These are phyloP conservation scores for Prunus yedoensis DNA, from an alignment of 331 rosid genomes.

Conservation along the genomic window DNA sequence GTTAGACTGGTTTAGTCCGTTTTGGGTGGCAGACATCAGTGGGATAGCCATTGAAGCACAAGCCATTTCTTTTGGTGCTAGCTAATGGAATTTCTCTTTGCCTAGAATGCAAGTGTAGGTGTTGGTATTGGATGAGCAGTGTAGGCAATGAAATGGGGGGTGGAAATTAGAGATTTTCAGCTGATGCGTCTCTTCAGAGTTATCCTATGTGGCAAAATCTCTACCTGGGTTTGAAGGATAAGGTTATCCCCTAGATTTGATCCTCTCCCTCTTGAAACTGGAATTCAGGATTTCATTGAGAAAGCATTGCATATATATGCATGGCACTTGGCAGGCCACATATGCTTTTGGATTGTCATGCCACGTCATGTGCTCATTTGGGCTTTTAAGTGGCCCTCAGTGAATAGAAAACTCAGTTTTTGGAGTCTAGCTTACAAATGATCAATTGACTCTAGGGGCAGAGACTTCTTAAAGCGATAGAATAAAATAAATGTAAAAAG, in stretches of 20 bases:
- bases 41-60: slow-evolving; percentile 43
- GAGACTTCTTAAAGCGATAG: too few species aligned
- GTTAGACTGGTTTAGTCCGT: slow-evolving; percentile 16
- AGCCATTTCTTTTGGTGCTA: slow-evolving; percentile 40
- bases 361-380: too few species aligned
- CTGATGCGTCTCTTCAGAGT: background rate
- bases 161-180: slow-evolving; percentile 35
- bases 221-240: slow-evolving; percentile 37
- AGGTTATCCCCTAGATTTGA: slow-evolving; percentile 33
- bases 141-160: slow-evolving; percentile 24
- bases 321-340: background rate
- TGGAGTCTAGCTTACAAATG: too few species aligned
- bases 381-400: background rate
- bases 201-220: slow-evolving; percentile 37
- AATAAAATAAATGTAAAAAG: too few species aligned
- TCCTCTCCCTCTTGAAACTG: background rate
- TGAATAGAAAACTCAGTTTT: background rate
- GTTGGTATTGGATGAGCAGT: slow-evolving; percentile 8
- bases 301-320: too few species aligned
- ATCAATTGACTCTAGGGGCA: too few species aligned
- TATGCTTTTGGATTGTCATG: background rate
- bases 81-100: background rate
- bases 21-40: slow-evolving; percentile 18
- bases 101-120: background rate
- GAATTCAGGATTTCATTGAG: background rate